Evolutionary conservation across 1,139 yeast genomes (phyloP).

Genomic region (Yamadazyma atmosphaerica): DNA sequence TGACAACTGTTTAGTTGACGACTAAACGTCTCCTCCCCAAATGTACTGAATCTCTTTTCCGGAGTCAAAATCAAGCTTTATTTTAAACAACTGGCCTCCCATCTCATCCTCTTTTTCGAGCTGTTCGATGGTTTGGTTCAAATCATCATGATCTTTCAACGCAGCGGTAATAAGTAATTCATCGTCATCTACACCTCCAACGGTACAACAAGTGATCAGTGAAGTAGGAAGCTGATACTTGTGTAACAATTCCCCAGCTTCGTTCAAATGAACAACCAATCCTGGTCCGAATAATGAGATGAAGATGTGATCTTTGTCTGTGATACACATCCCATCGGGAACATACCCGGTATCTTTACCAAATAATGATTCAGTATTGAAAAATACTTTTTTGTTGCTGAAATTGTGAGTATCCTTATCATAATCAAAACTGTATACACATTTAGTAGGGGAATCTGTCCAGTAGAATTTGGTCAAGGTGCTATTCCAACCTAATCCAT

Average conservation of each 20-base stretch:
- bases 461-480: conserved; percentile 57
- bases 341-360: conserved; percentile 41
- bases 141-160: conserved; percentile 44
- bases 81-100: conserved; percentile 48
- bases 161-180: conserved; percentile 73
- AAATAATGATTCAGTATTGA: conserved; percentile 38
- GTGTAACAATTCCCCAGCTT: conserved; percentile 52
- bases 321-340: conserved; percentile 82
- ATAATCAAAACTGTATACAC: conserved; percentile 64
- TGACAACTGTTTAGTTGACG: no score
- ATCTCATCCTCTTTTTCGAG: conserved; percentile 45
- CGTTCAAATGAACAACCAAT: conserved; percentile 53
- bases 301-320: conserved; percentile 62
- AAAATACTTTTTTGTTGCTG: conserved; percentile 41
- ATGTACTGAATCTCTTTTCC: conserved; percentile 28
- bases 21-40: conserved; percentile 25
- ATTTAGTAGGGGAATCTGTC: conserved; percentile 67
- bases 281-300: conserved; percentile 67
- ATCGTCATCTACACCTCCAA: conserved; percentile 63
- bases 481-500: conserved; percentile 75
- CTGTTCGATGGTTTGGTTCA: conserved; percentile 30
- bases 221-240: conserved; percentile 60
- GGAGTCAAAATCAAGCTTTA: conserved; percentile 18
- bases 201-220: conserved; percentile 66
- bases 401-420: conserved; percentile 47